Conservation (phyloP, 2,329 filamentous ascomycete species). For the Cladorrhinum sp. region DNA sequence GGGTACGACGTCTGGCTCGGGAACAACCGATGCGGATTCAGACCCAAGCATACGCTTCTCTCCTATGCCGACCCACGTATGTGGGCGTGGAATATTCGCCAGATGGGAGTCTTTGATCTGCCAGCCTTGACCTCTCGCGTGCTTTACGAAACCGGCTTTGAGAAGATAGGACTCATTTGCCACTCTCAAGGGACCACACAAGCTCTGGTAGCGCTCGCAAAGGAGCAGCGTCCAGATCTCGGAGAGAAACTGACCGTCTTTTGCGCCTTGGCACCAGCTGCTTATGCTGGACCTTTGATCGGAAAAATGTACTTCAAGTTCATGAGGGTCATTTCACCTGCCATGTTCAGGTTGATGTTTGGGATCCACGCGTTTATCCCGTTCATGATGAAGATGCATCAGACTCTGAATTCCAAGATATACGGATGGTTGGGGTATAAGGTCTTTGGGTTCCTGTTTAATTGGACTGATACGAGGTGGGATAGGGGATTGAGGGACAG, state of each 20-base stretch:
- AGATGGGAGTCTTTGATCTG: constrained; percentile 89
- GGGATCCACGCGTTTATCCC: constrained; percentile 93
- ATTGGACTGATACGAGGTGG: constrained; percentile 84
- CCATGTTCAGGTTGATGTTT: constrained; percentile 76
- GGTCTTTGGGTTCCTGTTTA: constrained; percentile 85
- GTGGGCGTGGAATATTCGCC: constrained; percentile 95
- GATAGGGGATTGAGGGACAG: constrained; percentile 73
- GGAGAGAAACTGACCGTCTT: constrained; percentile 83
- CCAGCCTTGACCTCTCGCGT: constrained; percentile 78
- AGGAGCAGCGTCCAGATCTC: constrained; percentile 82
- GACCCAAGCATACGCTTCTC: constrained; percentile 70
- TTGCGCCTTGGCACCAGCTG: constrained; percentile 85
- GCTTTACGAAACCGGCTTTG: constrained; percentile 75
- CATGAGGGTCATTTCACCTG: constrained; percentile 75
- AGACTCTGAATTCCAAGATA: constrained; percentile 58
- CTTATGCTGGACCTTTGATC: constrained; percentile 82
- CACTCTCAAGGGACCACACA: constrained; percentile 92
- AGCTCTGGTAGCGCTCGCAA: constrained; percentile 81
- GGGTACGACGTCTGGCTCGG: constrained; percentile 96
- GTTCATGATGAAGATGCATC: constrained; percentile 84
- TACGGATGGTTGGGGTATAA: constrained; percentile 84
- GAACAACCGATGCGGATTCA: constrained; percentile 86
- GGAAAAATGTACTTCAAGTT: constrained; percentile 89
- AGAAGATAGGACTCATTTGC: constrained; percentile 76
- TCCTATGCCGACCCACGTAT: constrained; percentile 76